Percentiles rank a stretch among this genome's conserved stretches.
These are phyloP conservation scores for Neoboletus subvelutipes DNA, from an alignment of 768 basidiomycete genomes.

Conservation along the genomic window DNA sequence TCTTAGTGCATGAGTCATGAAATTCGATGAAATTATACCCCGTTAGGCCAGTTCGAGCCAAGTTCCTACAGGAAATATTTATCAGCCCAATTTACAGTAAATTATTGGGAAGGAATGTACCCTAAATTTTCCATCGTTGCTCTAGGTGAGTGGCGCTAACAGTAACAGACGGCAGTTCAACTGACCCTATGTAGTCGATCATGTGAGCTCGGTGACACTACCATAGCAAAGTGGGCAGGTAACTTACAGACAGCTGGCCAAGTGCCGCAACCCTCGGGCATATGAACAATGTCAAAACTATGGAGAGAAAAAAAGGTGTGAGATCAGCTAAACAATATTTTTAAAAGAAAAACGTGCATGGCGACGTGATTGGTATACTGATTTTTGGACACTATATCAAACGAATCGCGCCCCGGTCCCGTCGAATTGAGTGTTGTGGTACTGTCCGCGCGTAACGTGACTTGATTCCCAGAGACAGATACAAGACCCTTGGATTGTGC, in stretches of 20 bases:
- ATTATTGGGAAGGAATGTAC: conserved; percentile 3
- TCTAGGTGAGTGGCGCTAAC: neutral
- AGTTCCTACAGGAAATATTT: conserved; percentile 21
- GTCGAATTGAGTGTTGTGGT: conserved; percentile 30
- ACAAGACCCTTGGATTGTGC: conserved; percentile 60
- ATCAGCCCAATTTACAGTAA: neutral
- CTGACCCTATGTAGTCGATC: conserved; percentile 14
- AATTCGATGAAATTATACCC: neutral
- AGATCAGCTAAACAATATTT: neutral
- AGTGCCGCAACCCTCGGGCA: conserved; percentile 41
- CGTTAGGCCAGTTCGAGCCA: conserved; percentile 28
- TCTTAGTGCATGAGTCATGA: neutral
- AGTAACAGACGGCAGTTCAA: neutral
- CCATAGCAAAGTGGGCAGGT: neutral
- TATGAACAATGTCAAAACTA: conserved; percentile 38
- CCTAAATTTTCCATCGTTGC: conserved; percentile 13
- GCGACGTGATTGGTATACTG: conserved; percentile 37
- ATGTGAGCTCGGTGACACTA: neutral
- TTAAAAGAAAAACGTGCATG: conserved; percentile 17
- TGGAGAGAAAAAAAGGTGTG: neutral
- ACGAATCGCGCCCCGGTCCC: conserved; percentile 38
- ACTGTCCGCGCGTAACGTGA: conserved; percentile 36
- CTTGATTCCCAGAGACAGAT: conserved; percentile 45
- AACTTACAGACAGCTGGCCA: conserved; percentile 40
- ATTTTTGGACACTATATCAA: conserved; percentile 31